Conservation (phyloP, 1,284 basidiomycete genomes). For the Mrakiaceae sp. region DNA sequence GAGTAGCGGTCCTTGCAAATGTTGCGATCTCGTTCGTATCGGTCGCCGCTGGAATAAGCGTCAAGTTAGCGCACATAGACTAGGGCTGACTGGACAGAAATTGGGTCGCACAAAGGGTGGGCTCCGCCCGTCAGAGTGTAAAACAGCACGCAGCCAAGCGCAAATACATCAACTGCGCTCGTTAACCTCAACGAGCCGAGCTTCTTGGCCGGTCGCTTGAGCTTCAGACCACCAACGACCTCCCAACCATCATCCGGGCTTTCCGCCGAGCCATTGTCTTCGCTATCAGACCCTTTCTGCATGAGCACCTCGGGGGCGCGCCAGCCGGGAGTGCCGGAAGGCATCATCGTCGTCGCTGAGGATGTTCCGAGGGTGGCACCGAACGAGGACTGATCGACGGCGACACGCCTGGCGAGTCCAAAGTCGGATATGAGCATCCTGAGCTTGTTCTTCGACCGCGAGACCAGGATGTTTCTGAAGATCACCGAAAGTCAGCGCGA, state of each 20-base stretch:
- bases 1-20: conserved; percentile 69
- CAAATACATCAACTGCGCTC: conserved; percentile 88
- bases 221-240: conserved; percentile 43
- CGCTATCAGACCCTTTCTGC: neutral
- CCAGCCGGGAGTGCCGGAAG: conserved; percentile 84
- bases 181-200: conserved; percentile 52
- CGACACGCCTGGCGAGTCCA: conserved; percentile 82
- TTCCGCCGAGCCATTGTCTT: neutral
- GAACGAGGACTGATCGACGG: conserved; percentile 87
- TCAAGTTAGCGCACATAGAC: neutral
- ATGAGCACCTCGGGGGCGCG: conserved; percentile 79
- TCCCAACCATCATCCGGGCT: conserved; percentile 7
- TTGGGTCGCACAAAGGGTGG: conserved; percentile 56
- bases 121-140: conserved; percentile 76
- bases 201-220: neutral
- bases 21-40: conserved; percentile 82
- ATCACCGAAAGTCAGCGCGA: neutral
- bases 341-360: conserved; percentile 1
- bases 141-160: conserved; percentile 83
- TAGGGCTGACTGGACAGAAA: neutral
- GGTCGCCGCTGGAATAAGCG: conserved; percentile 48
- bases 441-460: conserved; percentile 52
- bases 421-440: conserved; percentile 93
- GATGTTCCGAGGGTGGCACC: conserved; percentile 57
- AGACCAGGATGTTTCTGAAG: conserved; percentile 74